Evolutionary conservation across 2,329 filamentous ascomycete species (phyloP), one percentile per base, ranked within the genome.

Genomic region (Dothideomycetidae sp.): DNA sequence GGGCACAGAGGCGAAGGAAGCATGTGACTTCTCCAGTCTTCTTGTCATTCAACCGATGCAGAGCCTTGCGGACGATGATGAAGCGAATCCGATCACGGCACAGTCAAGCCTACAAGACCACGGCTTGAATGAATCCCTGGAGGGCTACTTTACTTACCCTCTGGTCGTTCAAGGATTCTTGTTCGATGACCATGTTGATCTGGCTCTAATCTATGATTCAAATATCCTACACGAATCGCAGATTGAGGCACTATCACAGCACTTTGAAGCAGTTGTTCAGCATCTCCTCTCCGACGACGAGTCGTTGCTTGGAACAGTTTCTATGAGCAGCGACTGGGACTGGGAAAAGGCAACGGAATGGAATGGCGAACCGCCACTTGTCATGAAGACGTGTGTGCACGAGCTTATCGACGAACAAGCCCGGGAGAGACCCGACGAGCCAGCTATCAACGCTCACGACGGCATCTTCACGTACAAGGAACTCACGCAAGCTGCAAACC

Each of bases 391-490:
- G 10, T 33, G 39, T 29, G 31, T 41, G 10, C 39, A 41, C 13
- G 26, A 37, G 12, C 33, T 41, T 17, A 29, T 41, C n/a, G 5
- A 16, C 3, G 23, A 31, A 12, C 33, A 37, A 29, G 39, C 21
- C 7, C 13, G 3, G n/a, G 10, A 10, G 14, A 28, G 29, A 4
- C 39, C 39, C 3, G 18, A 36, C 17, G 29, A 28, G 15, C n/a
- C 17, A 10, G 39, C 39, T 3, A 21, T 42, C 10, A 16, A 29
- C 9, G 26, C 39, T 14, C 33, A 33, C 28, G 39, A 41, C 17
- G 39, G 33, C 18, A 3, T 4, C 11, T 29, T 41, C 13, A 23
- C 39, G 7, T 37, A 32, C 19, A 18, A 9, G 13, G 13, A 37
- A 18, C 29, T 41, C 14, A 11, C 21, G n/a, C 11, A 15, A 9